A percentile compares a stretch with the other conserved stretches of the same genome.
These are phyloP conservation scores for Candida tallmaniae DNA, from an alignment of 805 yeast species.

Conservation along the genomic window DNA sequence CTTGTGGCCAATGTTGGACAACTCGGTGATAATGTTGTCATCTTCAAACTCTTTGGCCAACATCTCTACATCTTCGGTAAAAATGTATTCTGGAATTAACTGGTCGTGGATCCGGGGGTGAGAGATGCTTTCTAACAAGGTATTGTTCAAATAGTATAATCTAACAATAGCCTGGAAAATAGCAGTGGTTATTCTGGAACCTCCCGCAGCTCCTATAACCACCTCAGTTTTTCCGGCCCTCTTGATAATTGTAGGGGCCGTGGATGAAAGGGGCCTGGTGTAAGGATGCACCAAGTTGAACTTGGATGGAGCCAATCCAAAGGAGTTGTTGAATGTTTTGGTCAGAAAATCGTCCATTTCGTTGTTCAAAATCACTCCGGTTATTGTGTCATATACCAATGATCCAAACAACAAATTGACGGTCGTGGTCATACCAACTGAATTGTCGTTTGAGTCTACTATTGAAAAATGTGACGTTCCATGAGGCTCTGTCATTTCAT, in stretches of 20 bases:
- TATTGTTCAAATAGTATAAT: slow-evolving; percentile 50
- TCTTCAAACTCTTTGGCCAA: slow-evolving; percentile 17
- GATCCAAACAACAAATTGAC: slow-evolving; percentile 83
- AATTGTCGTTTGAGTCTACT: slow-evolving; percentile 68
- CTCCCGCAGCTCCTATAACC: slow-evolving; percentile 92
- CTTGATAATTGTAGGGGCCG: slow-evolving; percentile 67
- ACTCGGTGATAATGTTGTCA: slow-evolving; percentile 31
- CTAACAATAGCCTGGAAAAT: slow-evolving; percentile 78
- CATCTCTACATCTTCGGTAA: slow-evolving; percentile 3
- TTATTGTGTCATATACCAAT: slow-evolving; percentile 67
- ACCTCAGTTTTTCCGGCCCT: slow-evolving; percentile 49
- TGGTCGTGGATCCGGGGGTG: slow-evolving; percentile 89
- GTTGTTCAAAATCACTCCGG: slow-evolving; percentile 81
- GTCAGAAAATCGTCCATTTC: slow-evolving; percentile 94
- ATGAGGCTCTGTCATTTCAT: slow-evolving; percentile 71
- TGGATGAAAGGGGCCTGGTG: slow-evolving; percentile 81
- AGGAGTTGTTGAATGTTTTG: slow-evolving; percentile 66
- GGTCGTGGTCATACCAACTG: slow-evolving; percentile 86
- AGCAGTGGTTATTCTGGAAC: slow-evolving; percentile 79
- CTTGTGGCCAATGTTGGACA: slow-evolving; percentile 38
- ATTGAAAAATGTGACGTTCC: slow-evolving; percentile 90
- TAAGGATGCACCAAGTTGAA: slow-evolving; percentile 72
- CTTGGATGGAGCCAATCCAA: slow-evolving; percentile 74
- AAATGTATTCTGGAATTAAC: slow-evolving; percentile 37
- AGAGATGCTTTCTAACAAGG: slow-evolving; percentile 65